Conservation (phyloP, 192 early-diverging fungal genomes). For the Phlyctochytrium bullatum region DNA sequence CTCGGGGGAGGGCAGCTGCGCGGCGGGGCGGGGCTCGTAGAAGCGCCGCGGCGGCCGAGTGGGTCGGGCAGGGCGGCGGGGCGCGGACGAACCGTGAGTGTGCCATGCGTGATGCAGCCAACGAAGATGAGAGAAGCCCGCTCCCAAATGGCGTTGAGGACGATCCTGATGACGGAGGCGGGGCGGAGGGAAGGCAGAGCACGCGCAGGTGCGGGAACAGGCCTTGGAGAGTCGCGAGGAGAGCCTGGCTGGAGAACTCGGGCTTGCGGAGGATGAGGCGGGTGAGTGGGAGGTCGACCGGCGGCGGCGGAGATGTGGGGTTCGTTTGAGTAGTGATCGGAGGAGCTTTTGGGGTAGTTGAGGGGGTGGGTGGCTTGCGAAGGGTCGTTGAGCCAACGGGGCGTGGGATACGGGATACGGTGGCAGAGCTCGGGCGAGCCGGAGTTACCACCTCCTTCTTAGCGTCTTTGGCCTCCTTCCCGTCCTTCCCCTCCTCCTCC, state of each 20-base stretch:
- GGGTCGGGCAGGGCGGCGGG: not conserved
- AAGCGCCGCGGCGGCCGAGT: not conserved
- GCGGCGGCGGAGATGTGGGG: not conserved
- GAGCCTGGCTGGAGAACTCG: conserved; percentile 1
- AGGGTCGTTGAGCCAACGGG: no score
- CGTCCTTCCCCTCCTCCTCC: no score
- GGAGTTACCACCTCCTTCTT: no score
- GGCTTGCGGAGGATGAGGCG: not conserved
- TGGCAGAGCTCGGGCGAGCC: no score
- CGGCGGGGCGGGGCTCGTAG: not conserved
- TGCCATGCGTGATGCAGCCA: not conserved
- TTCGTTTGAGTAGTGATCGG: no score
- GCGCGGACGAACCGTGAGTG: not conserved
- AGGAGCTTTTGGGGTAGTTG: no score
- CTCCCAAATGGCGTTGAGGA: not conserved
- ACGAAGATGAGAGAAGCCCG: not conserved
- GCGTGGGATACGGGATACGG: no score
- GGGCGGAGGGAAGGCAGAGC: not conserved
- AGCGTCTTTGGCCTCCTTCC: no score
- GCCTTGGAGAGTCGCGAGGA: not conserved
- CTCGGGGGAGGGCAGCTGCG: not conserved
- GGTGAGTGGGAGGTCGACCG: not conserved
- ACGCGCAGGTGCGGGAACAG: not conserved
- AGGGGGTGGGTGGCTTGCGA: no score
- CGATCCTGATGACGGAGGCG: not conserved